A percentile compares a stretch with the other conserved stretches of the same genome.
Conservation (phyloP, 495 filamentous ascomycete species). For the Schizothecium vesticola region DNA sequence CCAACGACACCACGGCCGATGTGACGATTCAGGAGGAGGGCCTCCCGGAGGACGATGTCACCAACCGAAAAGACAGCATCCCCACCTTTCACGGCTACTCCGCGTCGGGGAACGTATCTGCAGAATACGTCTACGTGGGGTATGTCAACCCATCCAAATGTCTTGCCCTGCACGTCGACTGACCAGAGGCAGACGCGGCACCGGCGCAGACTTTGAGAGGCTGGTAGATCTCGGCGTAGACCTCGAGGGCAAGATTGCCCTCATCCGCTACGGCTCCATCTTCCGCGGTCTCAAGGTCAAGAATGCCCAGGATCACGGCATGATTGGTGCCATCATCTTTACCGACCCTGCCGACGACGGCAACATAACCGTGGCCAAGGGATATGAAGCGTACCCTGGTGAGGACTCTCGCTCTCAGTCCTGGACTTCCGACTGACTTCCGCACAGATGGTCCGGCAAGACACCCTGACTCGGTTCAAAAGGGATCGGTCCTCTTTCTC, state of each 20-base stretch:
- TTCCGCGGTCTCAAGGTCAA: constrained; percentile 85
- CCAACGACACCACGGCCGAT: constrained; percentile 58
- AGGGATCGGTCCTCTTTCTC: constrained; percentile 74
- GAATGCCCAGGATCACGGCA: constrained; percentile 76
- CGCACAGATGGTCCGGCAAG: constrained; percentile 64
- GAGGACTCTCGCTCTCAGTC: background rate
- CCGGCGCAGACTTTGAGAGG: constrained; percentile 63
- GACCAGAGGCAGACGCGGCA: background rate
- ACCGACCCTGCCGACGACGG: constrained; percentile 78
- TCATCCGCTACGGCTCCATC: constrained; percentile 71
- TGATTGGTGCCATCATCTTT: constrained; percentile 76
- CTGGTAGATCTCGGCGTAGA: constrained; percentile 62
- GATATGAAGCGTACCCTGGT: constrained; percentile 63
- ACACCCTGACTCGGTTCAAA: constrained; percentile 73
- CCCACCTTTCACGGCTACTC: constrained; percentile 90
- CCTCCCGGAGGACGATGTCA: constrained; percentile 68
- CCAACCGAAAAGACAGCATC: constrained; percentile 59
- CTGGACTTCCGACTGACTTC: background rate
- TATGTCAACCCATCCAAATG: constrained; percentile 31
- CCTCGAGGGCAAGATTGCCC: constrained; percentile 72
- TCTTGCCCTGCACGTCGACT: background rate
- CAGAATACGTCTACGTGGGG: constrained; percentile 64
- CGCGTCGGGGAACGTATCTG: constrained; percentile 73
- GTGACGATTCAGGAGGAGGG: constrained; percentile 74
- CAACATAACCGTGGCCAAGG: constrained; percentile 62